phyloP scores from a whole-genome alignment of 2,329 filamentous ascomycete species.

The Sporothrix luriei region DNA sequence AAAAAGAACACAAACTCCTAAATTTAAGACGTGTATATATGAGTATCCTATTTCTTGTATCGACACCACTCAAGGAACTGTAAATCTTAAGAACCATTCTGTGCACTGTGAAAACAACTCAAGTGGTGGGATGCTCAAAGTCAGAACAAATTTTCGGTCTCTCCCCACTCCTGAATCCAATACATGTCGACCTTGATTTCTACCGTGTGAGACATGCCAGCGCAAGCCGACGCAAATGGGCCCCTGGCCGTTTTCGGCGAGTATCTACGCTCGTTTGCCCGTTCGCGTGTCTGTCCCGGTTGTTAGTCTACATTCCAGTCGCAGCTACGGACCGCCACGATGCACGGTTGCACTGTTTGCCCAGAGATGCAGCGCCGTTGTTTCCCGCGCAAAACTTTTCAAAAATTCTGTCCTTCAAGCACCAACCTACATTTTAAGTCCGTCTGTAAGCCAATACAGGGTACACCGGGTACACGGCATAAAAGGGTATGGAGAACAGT shows the following conservation, averaged over 20 bases:
- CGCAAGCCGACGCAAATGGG: background rate
- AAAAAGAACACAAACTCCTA: background rate
- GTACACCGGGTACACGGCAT: background rate
- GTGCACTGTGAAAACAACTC: background rate
- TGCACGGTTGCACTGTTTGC: background rate
- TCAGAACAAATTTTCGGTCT: background rate
- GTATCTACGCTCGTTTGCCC: background rate
- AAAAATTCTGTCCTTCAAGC: background rate
- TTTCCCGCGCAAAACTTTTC: background rate
- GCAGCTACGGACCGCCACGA: background rate
- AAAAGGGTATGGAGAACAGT: background rate
- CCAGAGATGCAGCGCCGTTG: background rate
- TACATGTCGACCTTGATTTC: too few relatives aligned
- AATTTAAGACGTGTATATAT: background rate
- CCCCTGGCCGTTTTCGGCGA: background rate
- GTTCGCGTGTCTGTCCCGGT: background rate
- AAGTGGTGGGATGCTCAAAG: background rate
- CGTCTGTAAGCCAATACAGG: background rate
- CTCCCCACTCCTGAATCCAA: background rate
- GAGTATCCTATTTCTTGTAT: conserved; percentile 2
- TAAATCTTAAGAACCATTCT: too few relatives aligned
- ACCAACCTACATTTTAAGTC: background rate
- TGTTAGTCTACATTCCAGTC: conserved; percentile 6
- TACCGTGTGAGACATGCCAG: background rate
- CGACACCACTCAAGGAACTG: too few relatives aligned